phyloP scores from a whole-genome alignment of 2,329 filamentous ascomycete species.

The Fusarium chuoi region DNA sequence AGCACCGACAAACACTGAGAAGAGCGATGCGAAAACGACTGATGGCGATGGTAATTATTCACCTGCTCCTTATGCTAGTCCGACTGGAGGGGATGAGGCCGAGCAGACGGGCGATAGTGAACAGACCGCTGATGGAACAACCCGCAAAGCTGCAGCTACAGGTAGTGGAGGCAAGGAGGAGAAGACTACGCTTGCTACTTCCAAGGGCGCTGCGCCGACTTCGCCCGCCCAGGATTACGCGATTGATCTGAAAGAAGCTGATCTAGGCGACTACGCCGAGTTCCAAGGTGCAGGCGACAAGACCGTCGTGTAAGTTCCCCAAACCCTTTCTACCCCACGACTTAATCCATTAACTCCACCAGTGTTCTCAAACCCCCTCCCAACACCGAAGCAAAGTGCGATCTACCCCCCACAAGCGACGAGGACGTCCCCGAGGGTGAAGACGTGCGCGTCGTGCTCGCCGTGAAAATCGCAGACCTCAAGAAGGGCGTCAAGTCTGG shows the following conservation, averaged over 20 bases:
- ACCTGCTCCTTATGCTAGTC: neutral
- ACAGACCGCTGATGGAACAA: neutral
- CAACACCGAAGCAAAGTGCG: slow-evolving; percentile 4
- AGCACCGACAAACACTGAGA: neutral
- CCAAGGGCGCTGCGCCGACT: neutral
- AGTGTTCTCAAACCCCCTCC: slow-evolving; percentile 10
- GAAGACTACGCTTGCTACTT: neutral
- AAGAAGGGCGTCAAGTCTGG: neutral
- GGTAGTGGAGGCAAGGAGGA: neutral
- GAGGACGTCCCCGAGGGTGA: slow-evolving; percentile 1
- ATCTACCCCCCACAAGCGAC: neutral
- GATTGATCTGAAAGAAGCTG: neutral
- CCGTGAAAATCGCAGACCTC: neutral
- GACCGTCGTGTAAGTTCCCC: neutral
- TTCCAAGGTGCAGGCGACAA: neutral
- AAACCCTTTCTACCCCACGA: fast-evolving
- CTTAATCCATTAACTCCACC: neutral
- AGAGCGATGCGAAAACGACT: neutral
- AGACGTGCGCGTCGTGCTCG: neutral
- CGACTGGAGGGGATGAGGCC: neutral
- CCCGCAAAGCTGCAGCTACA: neutral
- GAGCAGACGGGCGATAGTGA: neutral
- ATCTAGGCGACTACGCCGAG: slow-evolving; percentile 2
- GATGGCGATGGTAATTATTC: neutral
- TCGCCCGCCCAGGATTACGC: neutral